These are phyloP conservation scores for Trichophyton simii DNA, from an alignment of 2,329 filamentous ascomycete species.

Conservation along the genomic window DNA sequence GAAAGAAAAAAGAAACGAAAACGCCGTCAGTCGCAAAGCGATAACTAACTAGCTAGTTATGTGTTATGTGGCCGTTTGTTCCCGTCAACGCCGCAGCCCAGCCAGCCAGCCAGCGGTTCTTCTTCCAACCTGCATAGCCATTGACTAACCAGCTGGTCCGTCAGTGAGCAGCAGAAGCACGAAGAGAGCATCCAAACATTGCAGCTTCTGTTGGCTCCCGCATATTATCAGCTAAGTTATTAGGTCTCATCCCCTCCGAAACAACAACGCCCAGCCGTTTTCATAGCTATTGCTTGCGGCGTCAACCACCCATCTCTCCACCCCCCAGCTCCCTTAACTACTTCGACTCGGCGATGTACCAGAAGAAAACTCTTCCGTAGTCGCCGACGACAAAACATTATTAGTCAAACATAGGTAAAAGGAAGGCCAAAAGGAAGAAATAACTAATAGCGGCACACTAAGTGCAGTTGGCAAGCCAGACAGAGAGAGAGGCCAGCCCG, in stretches of 20 bases:
- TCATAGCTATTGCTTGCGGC: background rate
- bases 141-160: too few relatives aligned
- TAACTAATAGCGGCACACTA: background rate
- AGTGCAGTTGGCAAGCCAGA: too few relatives aligned
- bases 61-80: background rate
- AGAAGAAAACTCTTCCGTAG: background rate
- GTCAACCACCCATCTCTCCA: too few relatives aligned
- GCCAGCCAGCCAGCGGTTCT: background rate
- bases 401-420: background rate
- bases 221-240: background rate
- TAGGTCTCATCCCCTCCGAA: background rate
- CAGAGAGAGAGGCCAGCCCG: background rate
- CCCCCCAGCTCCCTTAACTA: too few relatives aligned
- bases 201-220: background rate
- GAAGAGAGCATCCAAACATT: background rate
- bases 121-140: background rate
- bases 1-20: background rate
- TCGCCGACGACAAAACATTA: background rate
- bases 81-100: background rate
- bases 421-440: background rate
- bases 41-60: background rate
- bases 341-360: background rate
- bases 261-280: background rate
- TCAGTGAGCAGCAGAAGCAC: background rate
- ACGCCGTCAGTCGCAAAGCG: background rate